Evolutionary conservation across 768 basidiomycete genomes (phyloP), one percentile per base, ranked within the genome.

Genomic region (Tricholoma furcatifolium): DNA sequence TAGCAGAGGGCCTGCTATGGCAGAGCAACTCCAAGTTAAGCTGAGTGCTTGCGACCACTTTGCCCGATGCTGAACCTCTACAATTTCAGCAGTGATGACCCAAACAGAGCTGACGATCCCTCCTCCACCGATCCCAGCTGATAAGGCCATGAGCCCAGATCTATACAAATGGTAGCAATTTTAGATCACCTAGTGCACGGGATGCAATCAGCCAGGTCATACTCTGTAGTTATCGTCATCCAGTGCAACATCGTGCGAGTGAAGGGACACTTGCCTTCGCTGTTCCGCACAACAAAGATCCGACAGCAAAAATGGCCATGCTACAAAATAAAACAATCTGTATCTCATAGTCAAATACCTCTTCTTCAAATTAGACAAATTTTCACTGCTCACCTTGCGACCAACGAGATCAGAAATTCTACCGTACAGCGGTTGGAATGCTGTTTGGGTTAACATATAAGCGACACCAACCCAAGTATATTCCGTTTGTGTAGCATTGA

Each of bases 381-480:
- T 27, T 42, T 32, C 12, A 40, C 47, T 32, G 34, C 58, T 27
- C 39, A 90, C 91, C 79, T 87, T 91, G 43, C 91, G 79, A 27
- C 91, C 91, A 48, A 87, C 70, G 39, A 92, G 77, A 68, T 92
- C 89, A 48, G 90, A 91, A 36, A 93, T 68, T 61, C 81, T 81
- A 48, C 88, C 91, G 62, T 91, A 93, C 21, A 93, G 69, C 27
- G 91, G 91, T 62, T 93, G 91, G 56, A 85, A 85, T 23, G 88
- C 88, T 1, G 91, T 93, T 62, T 93, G 91, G 1, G 90, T 90
- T 52, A 93, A 78, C 80, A 93, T 82, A 62, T 93, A 93, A 14
- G 88, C 78, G 30, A 91, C 86, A 15, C 84, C 87, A 45, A 93
- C 87, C 91, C 91, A 93, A 20, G 86, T 88, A 63, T 92, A 93